Conservation (phyloP, 179 eudicot species). For the Beta corolliflora region DNA sequence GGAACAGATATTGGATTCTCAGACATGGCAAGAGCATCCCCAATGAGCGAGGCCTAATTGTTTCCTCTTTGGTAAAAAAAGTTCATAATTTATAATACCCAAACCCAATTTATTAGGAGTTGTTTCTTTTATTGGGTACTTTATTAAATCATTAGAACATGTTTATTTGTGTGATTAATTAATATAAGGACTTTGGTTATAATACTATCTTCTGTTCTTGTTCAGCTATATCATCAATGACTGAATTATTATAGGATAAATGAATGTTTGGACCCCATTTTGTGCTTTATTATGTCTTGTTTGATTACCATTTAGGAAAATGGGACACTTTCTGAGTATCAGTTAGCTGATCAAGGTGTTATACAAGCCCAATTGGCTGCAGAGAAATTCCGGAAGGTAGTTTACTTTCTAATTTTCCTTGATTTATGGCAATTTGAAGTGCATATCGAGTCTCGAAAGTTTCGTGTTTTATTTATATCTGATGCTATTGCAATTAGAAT, state of each 20-base stretch:
- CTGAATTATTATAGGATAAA: neutral
- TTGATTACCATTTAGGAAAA: slow-evolving; percentile 57
- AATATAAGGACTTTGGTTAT: too few relatives aligned
- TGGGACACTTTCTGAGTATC: slow-evolving; percentile 69
- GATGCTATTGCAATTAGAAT: neutral
- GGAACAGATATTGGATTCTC: slow-evolving; percentile 76
- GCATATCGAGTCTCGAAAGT: neutral
- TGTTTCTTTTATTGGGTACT: neutral
- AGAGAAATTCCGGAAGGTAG: slow-evolving; percentile 67
- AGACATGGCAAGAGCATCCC: slow-evolving; percentile 96
- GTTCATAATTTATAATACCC: too few relatives aligned
- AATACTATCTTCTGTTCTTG: too few relatives aligned
- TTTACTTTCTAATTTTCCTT: slow-evolving; percentile 1
- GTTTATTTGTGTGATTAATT: neutral
- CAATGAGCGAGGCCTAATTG: slow-evolving; percentile 72
- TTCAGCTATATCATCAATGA: neutral
- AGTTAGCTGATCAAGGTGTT: slow-evolving; percentile 71
- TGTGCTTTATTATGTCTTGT: neutral
- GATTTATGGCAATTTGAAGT: neutral
- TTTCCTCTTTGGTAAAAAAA: slow-evolving; percentile 61
- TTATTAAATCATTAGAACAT: neutral
- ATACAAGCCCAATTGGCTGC: slow-evolving; percentile 75
- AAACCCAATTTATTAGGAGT: too few relatives aligned
- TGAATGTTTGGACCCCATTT: neutral
- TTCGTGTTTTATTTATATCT: neutral